phyloP scores from a whole-genome alignment of 495 filamentous ascomycete genomes.

The Tuber microsphaerosporum region DNA sequence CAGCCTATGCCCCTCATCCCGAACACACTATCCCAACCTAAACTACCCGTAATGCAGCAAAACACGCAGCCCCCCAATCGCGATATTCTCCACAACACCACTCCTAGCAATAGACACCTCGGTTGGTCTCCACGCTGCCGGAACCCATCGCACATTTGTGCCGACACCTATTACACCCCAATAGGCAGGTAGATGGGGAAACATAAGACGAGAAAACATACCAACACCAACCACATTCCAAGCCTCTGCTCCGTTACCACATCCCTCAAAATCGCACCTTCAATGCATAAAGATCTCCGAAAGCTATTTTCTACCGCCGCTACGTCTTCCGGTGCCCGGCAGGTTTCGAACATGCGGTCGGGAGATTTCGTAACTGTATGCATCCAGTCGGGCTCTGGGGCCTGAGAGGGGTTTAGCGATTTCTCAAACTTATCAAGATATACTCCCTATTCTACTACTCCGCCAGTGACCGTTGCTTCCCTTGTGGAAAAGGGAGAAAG shows the following conservation, averaged over 20 bases:
- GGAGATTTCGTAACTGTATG: conserved; percentile 45
- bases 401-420: conserved; percentile 47
- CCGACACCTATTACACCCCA: too few relatives aligned
- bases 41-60: conserved; percentile 52
- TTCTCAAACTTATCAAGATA: conserved; percentile 51
- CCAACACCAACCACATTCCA: conserved; percentile 41
- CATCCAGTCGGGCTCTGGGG: conserved; percentile 43
- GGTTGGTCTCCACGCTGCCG: too few relatives aligned
- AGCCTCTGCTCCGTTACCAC: conserved; percentile 41
- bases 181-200: too few relatives aligned
- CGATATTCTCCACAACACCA: conserved; percentile 47
- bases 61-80: conserved; percentile 45
- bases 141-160: too few relatives aligned
- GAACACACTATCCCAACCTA: conserved; percentile 14
- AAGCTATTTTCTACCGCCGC: conserved; percentile 44
- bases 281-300: conserved; percentile 28
- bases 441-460: conserved; percentile 39
- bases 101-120: too few relatives aligned
- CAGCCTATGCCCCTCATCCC: not conserved
- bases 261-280: conserved; percentile 17
- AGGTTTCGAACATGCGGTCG: conserved; percentile 34
- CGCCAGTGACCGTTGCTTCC: conserved; percentile 23
- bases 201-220: conserved; percentile 5
- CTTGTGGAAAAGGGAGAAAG: conserved; percentile 10
- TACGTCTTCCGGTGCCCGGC: conserved; percentile 43